These are phyloP conservation scores for Globisporangium heterothallicum DNA, from an alignment of 352 stramenopile genomes.

Conservation along the genomic window DNA sequence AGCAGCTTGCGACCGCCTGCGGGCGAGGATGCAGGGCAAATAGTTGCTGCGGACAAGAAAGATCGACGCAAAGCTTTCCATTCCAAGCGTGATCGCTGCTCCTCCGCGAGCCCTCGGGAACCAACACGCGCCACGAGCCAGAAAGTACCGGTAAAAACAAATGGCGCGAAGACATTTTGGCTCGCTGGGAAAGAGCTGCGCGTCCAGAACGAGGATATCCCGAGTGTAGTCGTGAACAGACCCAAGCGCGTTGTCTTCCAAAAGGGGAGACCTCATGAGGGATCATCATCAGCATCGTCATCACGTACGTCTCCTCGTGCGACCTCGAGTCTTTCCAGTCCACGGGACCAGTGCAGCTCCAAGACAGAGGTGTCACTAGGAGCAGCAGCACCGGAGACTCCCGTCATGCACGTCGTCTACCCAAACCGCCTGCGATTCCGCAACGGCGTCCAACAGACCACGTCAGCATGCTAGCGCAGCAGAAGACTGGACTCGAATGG, in stretches of 20 bases:
- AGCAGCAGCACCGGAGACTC: conserved; percentile 13
- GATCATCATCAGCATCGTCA: conserved; percentile 13
- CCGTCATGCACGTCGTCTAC: conserved; percentile 15
- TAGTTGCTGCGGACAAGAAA: background rate
- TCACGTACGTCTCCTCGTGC: conserved; percentile 5
- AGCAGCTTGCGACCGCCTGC: conserved; percentile 27
- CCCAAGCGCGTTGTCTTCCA: conserved; percentile 32
- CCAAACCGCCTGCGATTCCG: conserved; percentile 25
- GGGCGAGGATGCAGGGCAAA: background rate
- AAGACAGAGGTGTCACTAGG: background rate
- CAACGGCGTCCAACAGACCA: conserved; percentile 14
- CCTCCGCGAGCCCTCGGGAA: conserved; percentile 4
- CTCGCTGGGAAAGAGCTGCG: too few species aligned
- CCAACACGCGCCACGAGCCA: conserved; percentile 1
- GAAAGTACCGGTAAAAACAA: background rate
- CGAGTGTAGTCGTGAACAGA: conserved; percentile 14
- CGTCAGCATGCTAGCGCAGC: conserved; percentile 3
- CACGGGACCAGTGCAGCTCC: too few species aligned
- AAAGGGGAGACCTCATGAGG: conserved; percentile 20
- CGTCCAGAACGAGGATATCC: too few species aligned
- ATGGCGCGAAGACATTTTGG: too few species aligned
- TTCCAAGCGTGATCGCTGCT: conserved; percentile 17
- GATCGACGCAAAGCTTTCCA: background rate
- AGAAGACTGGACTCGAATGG: too few species aligned
- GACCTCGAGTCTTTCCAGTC: too few species aligned